phyloP scores from a whole-genome alignment of 768 basidiomycete genomes.

The Solioccasus polychromus region DNA sequence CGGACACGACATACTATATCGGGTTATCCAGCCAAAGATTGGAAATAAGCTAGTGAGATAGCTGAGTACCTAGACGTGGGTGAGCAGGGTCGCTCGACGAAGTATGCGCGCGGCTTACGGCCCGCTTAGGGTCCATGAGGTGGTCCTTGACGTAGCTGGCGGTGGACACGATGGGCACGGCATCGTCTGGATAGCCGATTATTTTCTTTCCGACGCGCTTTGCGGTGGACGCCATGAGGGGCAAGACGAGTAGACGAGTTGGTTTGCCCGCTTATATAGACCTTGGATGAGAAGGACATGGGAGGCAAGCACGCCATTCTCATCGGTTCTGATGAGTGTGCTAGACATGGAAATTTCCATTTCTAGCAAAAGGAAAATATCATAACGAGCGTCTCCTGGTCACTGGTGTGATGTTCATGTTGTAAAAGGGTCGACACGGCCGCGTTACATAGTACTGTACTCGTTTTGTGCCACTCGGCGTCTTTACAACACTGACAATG shows the following conservation, averaged over 20 bases:
- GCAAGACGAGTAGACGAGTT: background rate
- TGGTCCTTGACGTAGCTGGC: conserved; percentile 49
- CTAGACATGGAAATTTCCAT: too few species aligned
- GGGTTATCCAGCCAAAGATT: conserved; percentile 77
- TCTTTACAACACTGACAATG: conserved; percentile 53
- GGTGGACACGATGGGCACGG: conserved; percentile 57
- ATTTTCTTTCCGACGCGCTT: conserved; percentile 55
- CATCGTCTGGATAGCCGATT: conserved; percentile 58
- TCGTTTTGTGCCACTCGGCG: background rate
- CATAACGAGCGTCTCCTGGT: too few species aligned
- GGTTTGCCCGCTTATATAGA: too few species aligned
- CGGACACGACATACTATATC: conserved; percentile 65
- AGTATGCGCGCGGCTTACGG: conserved; percentile 34
- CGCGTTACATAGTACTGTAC: too few species aligned
- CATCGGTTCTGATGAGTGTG: conserved; percentile 1
- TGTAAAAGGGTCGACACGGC: too few species aligned
- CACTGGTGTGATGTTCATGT: too few species aligned
- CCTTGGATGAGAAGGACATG: too few species aligned
- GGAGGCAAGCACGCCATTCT: conserved; percentile 23
- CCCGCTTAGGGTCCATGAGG: conserved; percentile 43
- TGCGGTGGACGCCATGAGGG: conserved; percentile 36
- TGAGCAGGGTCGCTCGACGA: background rate
- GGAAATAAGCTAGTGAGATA: conserved; percentile 83
- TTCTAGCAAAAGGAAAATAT: too few species aligned
- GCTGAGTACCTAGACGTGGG: conserved; percentile 42